Percentiles rank a stretch among this genome's conserved stretches.
phyloP scores from a whole-genome alignment of 176 grass and related monocot genomes.

The Eragrostis nindensis region DNA sequence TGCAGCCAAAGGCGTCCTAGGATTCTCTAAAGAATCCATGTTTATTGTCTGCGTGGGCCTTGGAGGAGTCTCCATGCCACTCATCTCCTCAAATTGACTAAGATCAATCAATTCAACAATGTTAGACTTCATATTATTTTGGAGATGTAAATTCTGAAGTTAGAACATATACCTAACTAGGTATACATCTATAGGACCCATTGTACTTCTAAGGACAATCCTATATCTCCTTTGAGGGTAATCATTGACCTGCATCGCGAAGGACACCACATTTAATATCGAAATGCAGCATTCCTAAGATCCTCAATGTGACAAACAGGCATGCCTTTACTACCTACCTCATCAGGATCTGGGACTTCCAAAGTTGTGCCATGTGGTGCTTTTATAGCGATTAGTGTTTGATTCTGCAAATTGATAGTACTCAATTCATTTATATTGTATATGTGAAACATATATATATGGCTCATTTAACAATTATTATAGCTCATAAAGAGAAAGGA shows the following conservation, averaged over 20 bases:
- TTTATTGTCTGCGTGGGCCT: conserved; percentile 49
- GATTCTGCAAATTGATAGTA: conserved; percentile 62
- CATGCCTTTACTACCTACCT: conserved; percentile 54
- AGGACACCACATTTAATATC: conserved; percentile 19
- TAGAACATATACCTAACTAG: conserved; percentile 71
- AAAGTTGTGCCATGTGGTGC: conserved; percentile 94
- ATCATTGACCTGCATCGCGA: conserved; percentile 59
- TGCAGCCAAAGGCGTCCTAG: conserved; percentile 34
- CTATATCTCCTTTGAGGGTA: conserved; percentile 87
- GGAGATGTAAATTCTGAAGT: conserved; percentile 34
- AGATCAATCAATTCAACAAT: conserved; percentile 15
- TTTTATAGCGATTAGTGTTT: conserved; percentile 89
- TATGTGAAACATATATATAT: not conserved
- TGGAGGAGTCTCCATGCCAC: conserved; percentile 65
- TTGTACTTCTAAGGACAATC: conserved; percentile 90
- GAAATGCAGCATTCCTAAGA: not conserved
- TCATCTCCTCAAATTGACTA: conserved; percentile 94
- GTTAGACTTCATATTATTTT: conserved; percentile 34
- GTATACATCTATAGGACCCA: conserved; percentile 91
- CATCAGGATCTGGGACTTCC: conserved; percentile 91
- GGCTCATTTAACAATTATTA: conserved; percentile 8
- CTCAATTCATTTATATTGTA: conserved; percentile 10
- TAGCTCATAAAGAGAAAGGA: conserved; percentile 39
- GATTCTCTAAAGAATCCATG: conserved; percentile 60
- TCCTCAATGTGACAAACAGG: conserved; percentile 1